These are phyloP conservation scores for Ramalina intermedia DNA, from an alignment of 495 filamentous ascomycete genomes.

Conservation along the genomic window DNA sequence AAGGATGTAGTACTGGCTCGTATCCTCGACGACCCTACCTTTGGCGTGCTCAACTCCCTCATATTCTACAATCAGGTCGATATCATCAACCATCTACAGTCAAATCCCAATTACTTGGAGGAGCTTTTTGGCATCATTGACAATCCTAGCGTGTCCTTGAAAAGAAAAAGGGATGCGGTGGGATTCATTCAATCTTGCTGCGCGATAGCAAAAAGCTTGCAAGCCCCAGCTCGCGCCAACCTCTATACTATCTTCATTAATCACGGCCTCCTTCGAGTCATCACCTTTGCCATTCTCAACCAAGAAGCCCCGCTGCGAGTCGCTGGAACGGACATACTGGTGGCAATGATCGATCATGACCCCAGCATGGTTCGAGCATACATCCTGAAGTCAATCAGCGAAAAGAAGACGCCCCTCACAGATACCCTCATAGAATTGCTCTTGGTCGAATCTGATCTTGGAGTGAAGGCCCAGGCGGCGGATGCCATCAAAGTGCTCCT, in stretches of 20 bases:
- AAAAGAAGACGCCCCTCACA: slow-evolving; percentile 73
- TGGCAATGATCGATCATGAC: slow-evolving; percentile 92
- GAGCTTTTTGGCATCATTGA: slow-evolving; percentile 87
- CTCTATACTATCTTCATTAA: slow-evolving; percentile 83
- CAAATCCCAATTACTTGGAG: slow-evolving; percentile 58
- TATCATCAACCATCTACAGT: slow-evolving; percentile 83
- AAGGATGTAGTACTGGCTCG: slow-evolving; percentile 95
- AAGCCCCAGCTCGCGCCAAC: slow-evolving; percentile 60
- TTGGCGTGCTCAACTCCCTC: slow-evolving; percentile 90
- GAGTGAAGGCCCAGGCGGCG: slow-evolving; percentile 89
- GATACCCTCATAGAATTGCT: slow-evolving; percentile 90
- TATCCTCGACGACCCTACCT: slow-evolving; percentile 94
- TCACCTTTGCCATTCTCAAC: slow-evolving; percentile 80
- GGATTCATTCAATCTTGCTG: slow-evolving; percentile 95
- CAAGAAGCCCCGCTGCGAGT: slow-evolving; percentile 72
- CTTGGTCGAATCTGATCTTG: slow-evolving; percentile 78
- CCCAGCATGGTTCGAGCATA: slow-evolving; percentile 83
- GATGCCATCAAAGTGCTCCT: slow-evolving; percentile 91
- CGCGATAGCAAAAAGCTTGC: slow-evolving; percentile 84
- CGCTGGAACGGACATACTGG: slow-evolving; percentile 84
- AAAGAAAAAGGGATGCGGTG: slow-evolving; percentile 83
- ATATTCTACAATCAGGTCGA: slow-evolving; percentile 99
- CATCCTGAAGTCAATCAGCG: slow-evolving; percentile 80
- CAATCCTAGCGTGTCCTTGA: slow-evolving; percentile 42
- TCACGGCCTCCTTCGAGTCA: slow-evolving; percentile 75